A percentile compares a stretch with the other conserved stretches of the same genome.
These are phyloP conservation scores for Mollisiaceae sp. DNA, from an alignment of 2,329 filamentous ascomycete genomes.

Conservation along the genomic window DNA sequence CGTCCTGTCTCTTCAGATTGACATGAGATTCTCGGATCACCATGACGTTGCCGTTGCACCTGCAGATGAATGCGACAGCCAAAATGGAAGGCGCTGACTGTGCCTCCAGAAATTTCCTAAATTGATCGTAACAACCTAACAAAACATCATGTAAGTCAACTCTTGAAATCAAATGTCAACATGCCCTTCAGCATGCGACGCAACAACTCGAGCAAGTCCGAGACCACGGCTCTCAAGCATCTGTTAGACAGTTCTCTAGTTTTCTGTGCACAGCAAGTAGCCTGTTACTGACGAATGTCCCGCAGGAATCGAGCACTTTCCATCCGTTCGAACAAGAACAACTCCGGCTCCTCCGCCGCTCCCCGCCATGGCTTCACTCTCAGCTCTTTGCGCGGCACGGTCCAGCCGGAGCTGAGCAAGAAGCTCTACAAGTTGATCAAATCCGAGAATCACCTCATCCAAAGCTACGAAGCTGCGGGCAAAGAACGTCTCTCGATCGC, in stretches of 20 bases:
- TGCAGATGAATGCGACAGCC: neutral
- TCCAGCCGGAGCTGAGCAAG: slow-evolving; percentile 87
- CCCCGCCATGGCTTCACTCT: slow-evolving; percentile 79
- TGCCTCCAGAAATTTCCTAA: slow-evolving; percentile 17
- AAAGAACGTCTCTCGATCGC: slow-evolving; percentile 86
- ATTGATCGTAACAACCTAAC: neutral
- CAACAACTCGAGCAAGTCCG: slow-evolving; percentile 29
- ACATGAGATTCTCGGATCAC: neutral
- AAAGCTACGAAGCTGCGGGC: slow-evolving; percentile 81
- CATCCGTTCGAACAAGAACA: slow-evolving; percentile 62
- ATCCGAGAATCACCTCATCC: slow-evolving; percentile 87
- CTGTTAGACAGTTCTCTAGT: slow-evolving; percentile 19
- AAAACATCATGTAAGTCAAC: slow-evolving; percentile 32
- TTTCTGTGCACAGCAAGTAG: neutral
- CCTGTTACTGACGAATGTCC: slow-evolving; percentile 9
- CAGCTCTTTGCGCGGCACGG: slow-evolving; percentile 80
- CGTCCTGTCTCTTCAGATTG: slow-evolving; percentile 7
- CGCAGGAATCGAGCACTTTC: slow-evolving; percentile 75
- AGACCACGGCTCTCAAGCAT: slow-evolving; percentile 25
- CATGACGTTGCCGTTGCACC: slow-evolving; percentile 21
- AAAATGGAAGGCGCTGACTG: slow-evolving; percentile 32
- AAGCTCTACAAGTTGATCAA: slow-evolving; percentile 94
- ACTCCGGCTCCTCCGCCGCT: slow-evolving; percentile 44
- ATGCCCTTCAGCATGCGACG: slow-evolving; percentile 29
- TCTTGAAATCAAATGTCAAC: slow-evolving; percentile 10